Conservation (phyloP, 768 basidiomycete species). For the Amanita molliuscula region DNA sequence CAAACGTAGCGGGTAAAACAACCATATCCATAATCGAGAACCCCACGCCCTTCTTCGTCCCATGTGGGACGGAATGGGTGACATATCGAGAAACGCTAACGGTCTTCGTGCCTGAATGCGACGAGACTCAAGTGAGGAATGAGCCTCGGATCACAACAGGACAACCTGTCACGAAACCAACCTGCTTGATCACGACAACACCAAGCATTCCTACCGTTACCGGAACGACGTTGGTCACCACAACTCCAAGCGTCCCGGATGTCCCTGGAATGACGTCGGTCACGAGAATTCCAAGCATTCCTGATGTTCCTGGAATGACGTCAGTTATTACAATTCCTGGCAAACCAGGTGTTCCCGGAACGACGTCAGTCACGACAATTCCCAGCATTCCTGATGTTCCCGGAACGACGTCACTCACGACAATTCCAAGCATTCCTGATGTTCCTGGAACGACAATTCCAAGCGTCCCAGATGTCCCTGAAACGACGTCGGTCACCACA, state of each 20-base stretch:
- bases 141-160: constrained; percentile 14
- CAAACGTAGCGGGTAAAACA: background rate
- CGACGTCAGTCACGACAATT: background rate
- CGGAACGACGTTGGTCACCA: background rate
- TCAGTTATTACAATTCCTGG: background rate
- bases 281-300: background rate
- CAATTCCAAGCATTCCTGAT: background rate
- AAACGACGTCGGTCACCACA: background rate
- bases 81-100: constrained; percentile 13
- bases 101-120: constrained; percentile 12
- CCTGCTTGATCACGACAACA: background rate
- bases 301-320: background rate
- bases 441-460: background rate
- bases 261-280: background rate
- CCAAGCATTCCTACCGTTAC: background rate
- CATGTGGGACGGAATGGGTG: constrained; percentile 14
- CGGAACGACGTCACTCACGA: background rate
- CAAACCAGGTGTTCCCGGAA: background rate
- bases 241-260: background rate
- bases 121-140: constrained; percentile 14
- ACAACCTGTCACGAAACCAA: background rate
- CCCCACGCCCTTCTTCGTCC: constrained; percentile 14
- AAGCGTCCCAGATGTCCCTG: background rate
- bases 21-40: background rate
- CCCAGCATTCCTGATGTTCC: background rate